phyloP scores from a whole-genome alignment of 192 early-diverging fungal species.

The Gigaspora rosea region DNA sequence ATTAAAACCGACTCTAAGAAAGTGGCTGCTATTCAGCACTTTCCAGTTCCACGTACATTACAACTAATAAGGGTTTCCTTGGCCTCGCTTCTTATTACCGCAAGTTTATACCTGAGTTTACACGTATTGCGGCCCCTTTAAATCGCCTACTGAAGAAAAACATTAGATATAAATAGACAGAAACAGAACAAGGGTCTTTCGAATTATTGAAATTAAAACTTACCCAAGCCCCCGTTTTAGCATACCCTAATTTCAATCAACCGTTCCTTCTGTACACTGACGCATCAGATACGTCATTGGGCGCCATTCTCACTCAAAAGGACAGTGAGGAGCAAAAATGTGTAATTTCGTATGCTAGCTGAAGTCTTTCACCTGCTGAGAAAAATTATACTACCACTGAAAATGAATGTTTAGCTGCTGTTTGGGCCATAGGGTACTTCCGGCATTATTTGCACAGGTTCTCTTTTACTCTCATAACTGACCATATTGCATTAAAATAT shows the following conservation, averaged over 20 bases:
- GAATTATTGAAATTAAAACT: too few relatives aligned
- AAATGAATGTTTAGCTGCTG: constrained; percentile 24
- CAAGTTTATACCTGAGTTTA: neutral
- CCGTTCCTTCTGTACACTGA: constrained; percentile 23
- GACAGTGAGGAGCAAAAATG: neutral
- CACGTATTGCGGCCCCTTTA: neutral
- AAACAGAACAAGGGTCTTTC: neutral
- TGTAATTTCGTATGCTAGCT: constrained; percentile 14
- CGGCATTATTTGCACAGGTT: constrained; percentile 11
- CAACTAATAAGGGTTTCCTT: neutral
- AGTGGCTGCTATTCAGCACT: neutral
- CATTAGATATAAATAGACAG: neutral
- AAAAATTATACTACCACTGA: constrained; percentile 10
- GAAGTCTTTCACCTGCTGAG: constrained; percentile 3
- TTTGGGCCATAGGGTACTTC: constrained; percentile 31
- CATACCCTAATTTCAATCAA: too few relatives aligned
- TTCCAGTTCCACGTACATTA: neutral
- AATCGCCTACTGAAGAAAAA: neutral
- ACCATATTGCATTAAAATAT: constrained; percentile 16
- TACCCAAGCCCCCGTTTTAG: too few relatives aligned
- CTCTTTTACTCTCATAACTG: constrained; percentile 20
- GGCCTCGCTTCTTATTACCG: neutral
- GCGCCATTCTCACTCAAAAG: constrained; percentile 11
- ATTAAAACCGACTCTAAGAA: neutral
- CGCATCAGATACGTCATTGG: neutral